phyloP scores from a whole-genome alignment of 306 rosid genomes.

The Vachellia collinsii region DNA sequence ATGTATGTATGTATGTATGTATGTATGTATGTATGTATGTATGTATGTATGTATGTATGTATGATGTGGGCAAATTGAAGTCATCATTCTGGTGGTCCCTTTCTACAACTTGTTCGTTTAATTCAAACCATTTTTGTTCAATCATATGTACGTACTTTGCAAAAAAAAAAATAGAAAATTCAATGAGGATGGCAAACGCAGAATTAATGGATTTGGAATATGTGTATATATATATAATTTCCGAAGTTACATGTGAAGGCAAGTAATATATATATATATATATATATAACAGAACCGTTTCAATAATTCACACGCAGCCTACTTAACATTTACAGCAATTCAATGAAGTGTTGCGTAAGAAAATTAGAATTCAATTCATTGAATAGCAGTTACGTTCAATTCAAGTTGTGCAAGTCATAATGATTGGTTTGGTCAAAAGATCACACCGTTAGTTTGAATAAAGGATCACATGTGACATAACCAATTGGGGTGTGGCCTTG shows the following conservation, averaged over 20 bases:
- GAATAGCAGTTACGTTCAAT: neutral
- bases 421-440: constrained; percentile 33
- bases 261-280: neutral
- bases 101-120: neutral
- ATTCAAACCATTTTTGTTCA: neutral
- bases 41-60: too few relatives aligned
- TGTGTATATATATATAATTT: neutral
- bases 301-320: neutral
- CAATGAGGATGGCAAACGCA: neutral
- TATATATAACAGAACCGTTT: neutral
- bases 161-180: neutral
- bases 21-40: too few relatives aligned
- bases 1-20: too few relatives aligned
- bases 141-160: neutral
- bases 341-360: neutral
- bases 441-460: constrained; percentile 1
- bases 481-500: neutral
- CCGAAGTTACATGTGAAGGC: neutral
- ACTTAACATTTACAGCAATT: neutral
- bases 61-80: too few relatives aligned
- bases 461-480: neutral
- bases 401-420: constrained; percentile 23
- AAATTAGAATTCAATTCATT: neutral
- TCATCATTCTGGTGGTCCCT: too few relatives aligned
- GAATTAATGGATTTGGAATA: neutral